Base-by-base conservation (phyloP, 495 filamentous ascomycete species). In the Emericellopsis terricola region DNA sequence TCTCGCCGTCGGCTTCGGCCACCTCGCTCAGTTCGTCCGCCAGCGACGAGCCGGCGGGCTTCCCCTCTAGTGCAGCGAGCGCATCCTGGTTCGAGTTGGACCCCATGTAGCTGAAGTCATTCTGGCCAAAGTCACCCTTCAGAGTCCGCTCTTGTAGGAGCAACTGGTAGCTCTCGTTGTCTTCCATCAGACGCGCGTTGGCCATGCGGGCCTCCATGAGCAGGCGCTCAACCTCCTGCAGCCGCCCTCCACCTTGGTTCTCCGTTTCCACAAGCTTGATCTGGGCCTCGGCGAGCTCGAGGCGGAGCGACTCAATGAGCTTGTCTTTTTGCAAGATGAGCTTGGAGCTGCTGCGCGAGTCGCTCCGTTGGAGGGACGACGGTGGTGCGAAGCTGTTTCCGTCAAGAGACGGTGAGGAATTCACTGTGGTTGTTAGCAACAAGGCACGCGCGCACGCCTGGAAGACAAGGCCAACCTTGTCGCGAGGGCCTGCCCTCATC, bases 111-210 rank as follows among this genome's bases (percentile, higher is more conserved):
- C 54, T 55, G 39, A 71, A 68, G 41, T 93, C 82, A 36, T 73
- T 75, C 41, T 83, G 81, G 41, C 73, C 68, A 46, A 94, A 91
- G 44, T 94, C 87, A 17, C 89, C 89, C 41, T 92, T 91, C 26
- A 97, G 65, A 0, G 89, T 94, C 59, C 83, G 81, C 46, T 94
- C 84, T 41, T 79, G 80, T 2, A 96, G 73, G 2, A 97, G 72
- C 14, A 97, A 68, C 49, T 97, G 89, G 49, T 89, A 97, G 51
- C 83, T 92, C 50, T 97, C 89, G 45, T 94, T 94, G 52, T 97
- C 89, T 56, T 97, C 89, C 82, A 94, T 89, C 35, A 97, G 55
- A 23, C 86, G 72, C 21, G 89, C 87, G 45, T 96, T 96, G 30
- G 83, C 77, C 74, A 94, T 84, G 16, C 83, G 79, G 18, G 81